Conservation (phyloP, 805 yeast species). For the Candida parachauliodes region DNA sequence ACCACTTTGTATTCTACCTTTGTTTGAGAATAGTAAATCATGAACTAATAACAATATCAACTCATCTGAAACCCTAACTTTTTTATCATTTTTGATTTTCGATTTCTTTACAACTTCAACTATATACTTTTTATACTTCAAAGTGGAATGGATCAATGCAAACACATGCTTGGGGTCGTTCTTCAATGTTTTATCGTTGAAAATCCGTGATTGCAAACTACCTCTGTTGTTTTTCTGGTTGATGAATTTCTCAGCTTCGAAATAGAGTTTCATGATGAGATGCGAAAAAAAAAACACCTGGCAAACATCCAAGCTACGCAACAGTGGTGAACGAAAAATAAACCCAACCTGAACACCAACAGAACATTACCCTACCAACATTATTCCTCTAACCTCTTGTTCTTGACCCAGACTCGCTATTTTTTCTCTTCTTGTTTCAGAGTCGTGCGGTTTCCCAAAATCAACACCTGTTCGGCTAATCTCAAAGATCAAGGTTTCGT, state of each 20-base stretch:
- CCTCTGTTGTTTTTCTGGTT: conserved; percentile 20
- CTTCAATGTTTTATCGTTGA: conserved; percentile 27
- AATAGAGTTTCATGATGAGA: conserved; percentile 36
- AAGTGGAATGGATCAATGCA: conserved; percentile 78
- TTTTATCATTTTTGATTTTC: conserved; percentile 50
- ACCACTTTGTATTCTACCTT: conserved; percentile 84
- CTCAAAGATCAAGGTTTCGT: background rate
- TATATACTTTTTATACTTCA: conserved; percentile 66
- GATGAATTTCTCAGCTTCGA: conserved; percentile 40
- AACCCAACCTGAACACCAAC: no score
- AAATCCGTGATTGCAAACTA: conserved; percentile 35
- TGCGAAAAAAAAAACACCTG: conserved; percentile 1
- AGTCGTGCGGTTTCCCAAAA: conserved; percentile 1
- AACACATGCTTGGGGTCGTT: conserved; percentile 78
- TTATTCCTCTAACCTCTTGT: no score
- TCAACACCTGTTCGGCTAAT: conserved; percentile 1
- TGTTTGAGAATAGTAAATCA: conserved; percentile 70
- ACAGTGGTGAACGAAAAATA: no score
- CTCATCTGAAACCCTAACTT: conserved; percentile 44
- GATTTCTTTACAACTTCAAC: conserved; percentile 62
- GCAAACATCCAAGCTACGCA: background rate
- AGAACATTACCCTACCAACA: no score
- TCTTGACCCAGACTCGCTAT: no score
- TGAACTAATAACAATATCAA: conserved; percentile 69
- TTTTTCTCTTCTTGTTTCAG: background rate